Percentiles rank a stretch among this genome's conserved stretches.
Evolutionary conservation across 2,329 filamentous ascomycete species (phyloP).

Genomic region (Bipolaris bicolor): DNA sequence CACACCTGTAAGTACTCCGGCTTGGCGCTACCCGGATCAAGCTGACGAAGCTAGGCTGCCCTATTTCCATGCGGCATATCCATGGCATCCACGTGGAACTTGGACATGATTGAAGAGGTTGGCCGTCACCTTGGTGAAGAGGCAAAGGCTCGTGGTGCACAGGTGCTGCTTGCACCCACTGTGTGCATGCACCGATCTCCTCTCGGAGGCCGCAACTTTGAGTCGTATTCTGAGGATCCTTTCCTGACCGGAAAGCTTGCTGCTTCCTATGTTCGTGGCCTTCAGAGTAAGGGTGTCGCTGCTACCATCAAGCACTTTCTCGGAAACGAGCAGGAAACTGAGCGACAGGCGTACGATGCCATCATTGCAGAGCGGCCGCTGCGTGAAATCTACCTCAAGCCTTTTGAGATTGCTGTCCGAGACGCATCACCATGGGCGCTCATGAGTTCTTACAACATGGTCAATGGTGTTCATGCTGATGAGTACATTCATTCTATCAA

Average conservation of each 20-base stretch:
- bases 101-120: slow-evolving; percentile 70
- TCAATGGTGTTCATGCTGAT: slow-evolving; percentile 63
- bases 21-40: slow-evolving; percentile 7
- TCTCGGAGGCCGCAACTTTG: slow-evolving; percentile 83
- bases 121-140: slow-evolving; percentile 75
- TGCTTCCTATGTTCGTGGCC: slow-evolving; percentile 72
- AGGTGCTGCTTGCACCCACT: slow-evolving; percentile 77
- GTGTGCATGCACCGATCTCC: slow-evolving; percentile 84
- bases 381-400: slow-evolving; percentile 74
- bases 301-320: slow-evolving; percentile 82
- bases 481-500: slow-evolving; percentile 51
- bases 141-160: slow-evolving; percentile 72
- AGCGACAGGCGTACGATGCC: slow-evolving; percentile 69
- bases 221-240: slow-evolving; percentile 85
- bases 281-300: slow-evolving; percentile 75
- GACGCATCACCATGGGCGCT: slow-evolving; percentile 71
- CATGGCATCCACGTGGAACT: slow-evolving; percentile 80
- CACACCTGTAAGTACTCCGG: slow-evolving; percentile 46
- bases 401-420: slow-evolving; percentile 74
- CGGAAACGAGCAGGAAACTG: slow-evolving; percentile 75
- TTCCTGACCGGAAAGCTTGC: slow-evolving; percentile 76
- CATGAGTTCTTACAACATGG: slow-evolving; percentile 72
- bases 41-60: slow-evolving; percentile 62
- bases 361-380: slow-evolving; percentile 68
- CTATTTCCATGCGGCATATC: slow-evolving; percentile 81